These are phyloP conservation scores for Cryomyces minteri DNA, from an alignment of 495 filamentous ascomycete species.

Conservation along the genomic window DNA sequence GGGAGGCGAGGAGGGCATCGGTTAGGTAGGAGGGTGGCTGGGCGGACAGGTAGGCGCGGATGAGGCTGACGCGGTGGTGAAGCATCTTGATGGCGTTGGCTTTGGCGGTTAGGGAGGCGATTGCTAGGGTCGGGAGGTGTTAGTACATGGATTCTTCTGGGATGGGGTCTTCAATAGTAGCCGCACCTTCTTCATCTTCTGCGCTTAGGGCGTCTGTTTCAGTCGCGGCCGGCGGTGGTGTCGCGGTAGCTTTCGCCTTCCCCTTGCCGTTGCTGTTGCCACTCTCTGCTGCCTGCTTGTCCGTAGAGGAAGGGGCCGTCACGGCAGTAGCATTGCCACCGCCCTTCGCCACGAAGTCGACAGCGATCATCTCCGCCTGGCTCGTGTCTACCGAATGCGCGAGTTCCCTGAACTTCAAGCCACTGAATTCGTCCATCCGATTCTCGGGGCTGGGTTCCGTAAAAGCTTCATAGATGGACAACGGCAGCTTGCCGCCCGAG, in stretches of 20 bases:
- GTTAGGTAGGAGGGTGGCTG: slow-evolving; percentile 45
- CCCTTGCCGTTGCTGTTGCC: slow-evolving; percentile 23
- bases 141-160: slow-evolving; percentile 1
- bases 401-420: slow-evolving; percentile 71
- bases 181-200: slow-evolving; percentile 60
- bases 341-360: slow-evolving; percentile 75
- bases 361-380: slow-evolving; percentile 92
- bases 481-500: slow-evolving; percentile 60
- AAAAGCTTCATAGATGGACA: slow-evolving; percentile 79
- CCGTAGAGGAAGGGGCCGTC: slow-evolving; percentile 15
- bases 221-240: slow-evolving; percentile 3
- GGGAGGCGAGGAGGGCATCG: slow-evolving; percentile 13
- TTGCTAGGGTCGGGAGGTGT: slow-evolving; percentile 24
- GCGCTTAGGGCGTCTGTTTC: slow-evolving; percentile 39
- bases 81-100: slow-evolving; percentile 86
- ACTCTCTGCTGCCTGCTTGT: slow-evolving; percentile 3
- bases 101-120: slow-evolving; percentile 61
- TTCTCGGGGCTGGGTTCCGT: slow-evolving; percentile 42
- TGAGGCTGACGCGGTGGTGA: slow-evolving; percentile 61
- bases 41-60: slow-evolving; percentile 60
- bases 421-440: slow-evolving; percentile 25
- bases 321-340: slow-evolving; percentile 59
- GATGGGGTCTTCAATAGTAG: background rate
- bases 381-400: slow-evolving; percentile 80
- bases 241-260: slow-evolving; percentile 17